A percentile compares a stretch with the other conserved stretches of the same genome.
Conservation (phyloP, 148 eudicot species). For the Dysphania ambrosioides region DNA sequence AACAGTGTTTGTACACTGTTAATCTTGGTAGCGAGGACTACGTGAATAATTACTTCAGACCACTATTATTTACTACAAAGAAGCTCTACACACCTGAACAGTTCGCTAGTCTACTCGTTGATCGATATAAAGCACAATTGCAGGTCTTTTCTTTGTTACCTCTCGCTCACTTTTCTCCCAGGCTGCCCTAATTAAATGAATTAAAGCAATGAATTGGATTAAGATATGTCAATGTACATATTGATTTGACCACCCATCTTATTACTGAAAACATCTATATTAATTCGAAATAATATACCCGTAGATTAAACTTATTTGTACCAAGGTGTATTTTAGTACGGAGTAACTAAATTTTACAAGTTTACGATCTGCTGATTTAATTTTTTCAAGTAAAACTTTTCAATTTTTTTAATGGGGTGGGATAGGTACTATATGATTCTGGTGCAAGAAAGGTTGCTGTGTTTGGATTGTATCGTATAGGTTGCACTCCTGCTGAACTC, state of each 20-base stretch:
- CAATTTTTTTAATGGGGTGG: background rate
- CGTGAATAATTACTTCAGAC: slow-evolving; percentile 52
- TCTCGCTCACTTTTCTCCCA: background rate
- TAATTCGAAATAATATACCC: no score
- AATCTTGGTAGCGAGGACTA: slow-evolving; percentile 59
- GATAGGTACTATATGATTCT: slow-evolving; percentile 32
- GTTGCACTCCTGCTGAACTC: slow-evolving; percentile 34
- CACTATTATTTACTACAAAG: slow-evolving; percentile 26
- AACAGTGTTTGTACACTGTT: slow-evolving; percentile 24
- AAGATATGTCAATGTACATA: no score
- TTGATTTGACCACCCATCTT: no score
- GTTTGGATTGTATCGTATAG: slow-evolving; percentile 37
- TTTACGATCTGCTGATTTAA: no score
- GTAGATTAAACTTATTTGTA: no score
- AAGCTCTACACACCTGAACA: slow-evolving; percentile 16
- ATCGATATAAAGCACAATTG: slow-evolving; percentile 33
- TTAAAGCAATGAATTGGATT: no score
- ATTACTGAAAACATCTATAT: no score
- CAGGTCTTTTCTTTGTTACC: slow-evolving; percentile 18
- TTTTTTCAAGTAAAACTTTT: background rate
- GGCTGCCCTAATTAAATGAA: no score
- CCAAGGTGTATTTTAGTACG: no score
- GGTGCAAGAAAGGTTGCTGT: slow-evolving; percentile 63
- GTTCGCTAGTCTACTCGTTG: slow-evolving; percentile 34
- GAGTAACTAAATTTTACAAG: no score